phyloP scores from a whole-genome alignment of 108 stramenopile genomes.

The Fragilaria crotonensis region DNA sequence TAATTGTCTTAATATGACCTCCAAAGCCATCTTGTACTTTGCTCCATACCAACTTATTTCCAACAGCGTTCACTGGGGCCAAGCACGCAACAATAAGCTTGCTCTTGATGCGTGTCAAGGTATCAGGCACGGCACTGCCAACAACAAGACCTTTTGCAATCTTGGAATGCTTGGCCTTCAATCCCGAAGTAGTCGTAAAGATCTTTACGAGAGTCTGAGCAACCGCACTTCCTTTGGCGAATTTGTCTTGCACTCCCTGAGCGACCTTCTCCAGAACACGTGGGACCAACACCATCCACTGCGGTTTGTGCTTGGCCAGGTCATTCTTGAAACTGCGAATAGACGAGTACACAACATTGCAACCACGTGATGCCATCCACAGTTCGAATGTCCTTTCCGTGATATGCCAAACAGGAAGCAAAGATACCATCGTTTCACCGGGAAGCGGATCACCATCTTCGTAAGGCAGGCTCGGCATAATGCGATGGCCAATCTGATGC shows the following conservation, averaged over 20 bases:
- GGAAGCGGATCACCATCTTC: slow-evolving; percentile 78
- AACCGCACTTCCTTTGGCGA: slow-evolving; percentile 59
- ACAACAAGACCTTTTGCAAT: slow-evolving; percentile 69
- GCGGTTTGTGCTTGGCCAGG: slow-evolving; percentile 85
- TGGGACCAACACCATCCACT: slow-evolving; percentile 91
- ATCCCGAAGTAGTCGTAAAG: slow-evolving; percentile 50
- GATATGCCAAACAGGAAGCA: slow-evolving; percentile 89
- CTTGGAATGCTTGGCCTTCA: slow-evolving; percentile 51
- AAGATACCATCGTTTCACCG: slow-evolving; percentile 75
- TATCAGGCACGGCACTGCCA: slow-evolving; percentile 44
- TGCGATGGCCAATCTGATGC: slow-evolving; percentile 73
- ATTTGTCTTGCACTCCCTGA: slow-evolving; percentile 83
- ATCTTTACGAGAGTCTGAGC: slow-evolving; percentile 67
- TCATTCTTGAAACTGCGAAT: slow-evolving; percentile 89
- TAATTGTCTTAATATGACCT: slow-evolving; percentile 72
- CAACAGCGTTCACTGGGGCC: slow-evolving; percentile 69
- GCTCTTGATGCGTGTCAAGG: slow-evolving; percentile 36
- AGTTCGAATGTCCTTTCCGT: slow-evolving; percentile 88
- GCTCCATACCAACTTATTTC: slow-evolving; percentile 87
- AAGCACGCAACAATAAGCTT: slow-evolving; percentile 39
- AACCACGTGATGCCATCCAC: slow-evolving; percentile 73
- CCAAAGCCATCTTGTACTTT: slow-evolving; percentile 91
- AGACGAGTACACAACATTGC: slow-evolving; percentile 83
- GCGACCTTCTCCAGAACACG: slow-evolving; percentile 90
- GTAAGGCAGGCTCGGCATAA: slow-evolving; percentile 56